Evolutionary conservation across 1,284 basidiomycete species (phyloP), one percentile per base, ranked within the genome.

Genomic region (Apiotrichum gamsii): DNA sequence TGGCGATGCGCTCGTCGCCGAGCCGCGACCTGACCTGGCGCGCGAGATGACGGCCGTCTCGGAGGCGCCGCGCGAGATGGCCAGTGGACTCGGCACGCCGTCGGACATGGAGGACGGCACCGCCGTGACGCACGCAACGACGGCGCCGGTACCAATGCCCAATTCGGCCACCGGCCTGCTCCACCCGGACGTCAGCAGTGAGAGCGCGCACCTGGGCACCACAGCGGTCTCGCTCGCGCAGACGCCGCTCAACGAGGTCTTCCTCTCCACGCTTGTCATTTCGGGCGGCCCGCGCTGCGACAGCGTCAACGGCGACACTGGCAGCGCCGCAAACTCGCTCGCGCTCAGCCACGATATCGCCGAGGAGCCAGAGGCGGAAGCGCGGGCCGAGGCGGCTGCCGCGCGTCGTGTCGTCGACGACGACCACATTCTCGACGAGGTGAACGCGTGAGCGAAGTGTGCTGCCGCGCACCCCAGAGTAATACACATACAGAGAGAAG

Each of bases 171-270:
- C 25, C 25, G 25, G 11, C 8, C 25, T 28, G 6, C 25, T 28
- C 8, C 25, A 11, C 11, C 25, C 24, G 5, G 32, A 43, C 15
- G 42, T 39, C 2, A 25, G 32, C 32, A 33, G 24, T n/a, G 38
- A 39, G 25, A 11, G 25, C 33, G n/a, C n/a, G n/a, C n/a, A n/a
- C 14, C 13, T 34, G 15, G 35, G 40, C 4, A 35, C 25, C 14
- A 34, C 31, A 4, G 21, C 16, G 8, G 42, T 33, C 4, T 48
- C 46, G n/a, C 43, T 52, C 8, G 45, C 46, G 4, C 47, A 52
- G 11, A 78, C 76, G 8, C 76, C 76, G 0, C 72, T 74, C 57
- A 78, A 78, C 61, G 66, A 73, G 31, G 72, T 71, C 2, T 77
- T 78, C 61, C 59, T 78, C 5, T 69, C 70, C 32, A 76, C 51